Evolutionary conservation across 331 rosid genomes (phyloP).

Genomic region (Stylosanthes scabra): DNA sequence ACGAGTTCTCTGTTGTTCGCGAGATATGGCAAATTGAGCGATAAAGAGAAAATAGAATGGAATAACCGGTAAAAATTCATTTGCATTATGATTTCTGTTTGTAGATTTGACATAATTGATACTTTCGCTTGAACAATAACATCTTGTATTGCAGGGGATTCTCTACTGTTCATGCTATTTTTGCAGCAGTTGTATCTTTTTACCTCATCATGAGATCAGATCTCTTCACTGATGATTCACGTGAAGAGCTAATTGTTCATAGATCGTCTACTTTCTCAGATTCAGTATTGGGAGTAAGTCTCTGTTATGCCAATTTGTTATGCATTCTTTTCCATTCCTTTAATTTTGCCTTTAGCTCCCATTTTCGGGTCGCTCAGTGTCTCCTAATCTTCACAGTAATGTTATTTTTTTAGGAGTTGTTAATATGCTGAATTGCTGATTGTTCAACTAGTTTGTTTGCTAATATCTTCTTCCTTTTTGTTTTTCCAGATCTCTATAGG

Average conservation of each 20-base stretch:
- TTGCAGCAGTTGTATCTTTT: conserved; percentile 69
- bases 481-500: conserved; percentile 79
- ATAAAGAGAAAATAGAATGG: conserved; percentile 78
- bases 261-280: conserved; percentile 80
- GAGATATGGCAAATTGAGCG: conserved; percentile 60
- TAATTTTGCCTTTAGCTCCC: conserved; percentile 14
- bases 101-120: conserved; percentile 27
- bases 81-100: conserved; percentile 19
- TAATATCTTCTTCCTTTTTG: conserved; percentile 15
- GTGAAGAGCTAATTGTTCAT: conserved; percentile 50
- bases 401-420: conserved; percentile 6
- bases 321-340: conserved; percentile 5
- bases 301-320: conserved; percentile 2
- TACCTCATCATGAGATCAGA: conserved; percentile 71
- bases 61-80: conserved; percentile 73
- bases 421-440: conserved; percentile 5
- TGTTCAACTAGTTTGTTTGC: conserved; percentile 30
- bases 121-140: conserved; percentile 16
- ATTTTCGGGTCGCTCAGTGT: conserved; percentile 5
- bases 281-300: conserved; percentile 78
- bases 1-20: conserved; percentile 56
- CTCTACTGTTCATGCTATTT: conserved; percentile 88
- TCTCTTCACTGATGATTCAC: conserved; percentile 58
- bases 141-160: conserved; percentile 72
- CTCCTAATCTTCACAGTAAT: conserved; percentile 3